A percentile compares a stretch with the other conserved stretches of the same genome.
Evolutionary conservation across 2,329 filamentous ascomycete species (phyloP).

Genomic region (Mariannaea sp.): DNA sequence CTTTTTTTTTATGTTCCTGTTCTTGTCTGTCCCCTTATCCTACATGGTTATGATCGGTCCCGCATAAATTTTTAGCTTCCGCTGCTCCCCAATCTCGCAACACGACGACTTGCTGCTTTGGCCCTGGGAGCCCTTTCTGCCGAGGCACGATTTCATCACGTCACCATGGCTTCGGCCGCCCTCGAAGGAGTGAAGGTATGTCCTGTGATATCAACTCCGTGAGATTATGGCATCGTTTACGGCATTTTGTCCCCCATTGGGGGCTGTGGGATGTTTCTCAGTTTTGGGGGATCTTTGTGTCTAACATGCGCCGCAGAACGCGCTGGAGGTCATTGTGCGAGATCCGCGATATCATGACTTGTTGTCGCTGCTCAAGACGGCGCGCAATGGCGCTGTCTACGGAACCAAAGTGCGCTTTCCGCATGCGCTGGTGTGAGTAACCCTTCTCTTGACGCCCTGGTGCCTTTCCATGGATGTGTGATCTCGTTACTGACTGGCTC

Average conservation of each 20-base stretch:
- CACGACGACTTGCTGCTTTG: slow-evolving; percentile 7
- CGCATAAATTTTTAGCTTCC: slow-evolving; percentile 9
- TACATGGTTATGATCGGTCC: slow-evolving; percentile 6
- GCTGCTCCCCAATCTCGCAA: slow-evolving; percentile 1
- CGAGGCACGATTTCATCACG: slow-evolving; percentile 26
- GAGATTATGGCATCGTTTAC: background rate
- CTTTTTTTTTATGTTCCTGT: background rate
- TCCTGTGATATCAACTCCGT: background rate
- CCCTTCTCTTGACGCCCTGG: background rate
- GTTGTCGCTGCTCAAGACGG: slow-evolving; percentile 85
- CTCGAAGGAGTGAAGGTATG: slow-evolving; percentile 40
- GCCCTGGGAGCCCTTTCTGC: slow-evolving; percentile 20
- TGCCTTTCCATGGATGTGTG: too few species aligned
- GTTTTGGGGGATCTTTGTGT: slow-evolving; percentile 4
- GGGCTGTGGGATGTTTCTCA: background rate
- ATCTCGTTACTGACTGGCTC: slow-evolving; percentile 25
- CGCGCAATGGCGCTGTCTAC: slow-evolving; percentile 96
- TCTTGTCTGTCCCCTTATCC: background rate
- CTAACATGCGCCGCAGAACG: too few species aligned
- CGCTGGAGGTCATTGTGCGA: slow-evolving; percentile 76
- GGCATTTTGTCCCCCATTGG: background rate
- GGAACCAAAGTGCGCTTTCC: slow-evolving; percentile 97
- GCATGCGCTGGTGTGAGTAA: slow-evolving; percentile 79
- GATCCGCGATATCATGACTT: slow-evolving; percentile 85
- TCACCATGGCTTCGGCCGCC: slow-evolving; percentile 36